Conservation (phyloP, 75 land plant species). For the Sequoiadendron giganteum region DNA sequence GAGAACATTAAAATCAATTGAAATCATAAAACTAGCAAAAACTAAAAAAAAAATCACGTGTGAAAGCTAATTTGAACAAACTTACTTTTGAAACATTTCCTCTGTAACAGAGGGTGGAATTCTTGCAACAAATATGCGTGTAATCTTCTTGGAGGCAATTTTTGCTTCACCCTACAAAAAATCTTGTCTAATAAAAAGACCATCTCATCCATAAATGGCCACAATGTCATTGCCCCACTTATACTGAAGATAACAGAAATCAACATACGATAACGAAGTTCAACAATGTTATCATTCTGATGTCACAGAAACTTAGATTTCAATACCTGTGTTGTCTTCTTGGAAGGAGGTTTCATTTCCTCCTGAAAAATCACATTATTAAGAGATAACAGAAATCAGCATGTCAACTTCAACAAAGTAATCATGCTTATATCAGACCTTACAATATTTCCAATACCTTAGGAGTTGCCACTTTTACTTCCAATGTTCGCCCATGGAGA, state of each 20-base stretch:
- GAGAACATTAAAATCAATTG: background rate
- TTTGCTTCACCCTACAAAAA: conserved; percentile 70
- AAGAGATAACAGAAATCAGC: background rate
- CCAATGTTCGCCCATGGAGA: conserved; percentile 62
- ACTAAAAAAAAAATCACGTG: background rate
- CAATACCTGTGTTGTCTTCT: conserved; percentile 69
- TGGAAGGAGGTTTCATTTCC: conserved; percentile 64
- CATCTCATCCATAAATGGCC: background rate
- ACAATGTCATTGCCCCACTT: background rate
- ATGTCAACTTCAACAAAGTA: conserved; percentile 7
- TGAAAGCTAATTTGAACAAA: background rate
- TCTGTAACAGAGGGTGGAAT: conserved; percentile 75
- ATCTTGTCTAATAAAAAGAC: background rate
- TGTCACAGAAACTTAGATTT: background rate
- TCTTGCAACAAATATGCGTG: conserved; percentile 87
- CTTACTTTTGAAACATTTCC: conserved; percentile 37
- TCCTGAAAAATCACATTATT: conserved; percentile 36
- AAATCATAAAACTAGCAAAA: background rate
- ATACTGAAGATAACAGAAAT: background rate
- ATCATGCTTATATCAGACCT: background rate
- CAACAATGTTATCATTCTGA: background rate
- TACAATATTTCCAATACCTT: conserved; percentile 47
- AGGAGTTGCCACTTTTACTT: conserved; percentile 87
- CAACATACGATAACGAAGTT: background rate
- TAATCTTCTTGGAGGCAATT: conserved; percentile 52